A percentile compares a stretch with the other conserved stretches of the same genome.
These are phyloP conservation scores for Athelia psychrophila DNA, from an alignment of 1,284 basidiomycete genomes.

Conservation along the genomic window DNA sequence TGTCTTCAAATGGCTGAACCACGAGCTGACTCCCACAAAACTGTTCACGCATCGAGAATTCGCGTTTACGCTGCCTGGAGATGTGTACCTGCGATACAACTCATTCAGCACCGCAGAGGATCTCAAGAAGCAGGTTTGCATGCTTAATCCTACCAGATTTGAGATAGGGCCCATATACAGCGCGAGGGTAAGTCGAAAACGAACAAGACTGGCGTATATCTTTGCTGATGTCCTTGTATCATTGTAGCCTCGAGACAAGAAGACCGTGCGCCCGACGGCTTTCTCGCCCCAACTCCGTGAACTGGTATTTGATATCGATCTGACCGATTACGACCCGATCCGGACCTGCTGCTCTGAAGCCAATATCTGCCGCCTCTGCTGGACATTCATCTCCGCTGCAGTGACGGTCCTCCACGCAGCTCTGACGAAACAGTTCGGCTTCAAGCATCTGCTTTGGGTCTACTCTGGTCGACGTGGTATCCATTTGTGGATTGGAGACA, in stretches of 20 bases:
- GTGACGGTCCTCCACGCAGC: constrained; percentile 84
- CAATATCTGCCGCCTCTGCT: constrained; percentile 91
- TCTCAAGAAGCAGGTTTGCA: constrained; percentile 87
- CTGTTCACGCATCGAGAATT: constrained; percentile 94
- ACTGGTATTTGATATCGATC: constrained; percentile 99
- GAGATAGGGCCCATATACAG: constrained; percentile 97
- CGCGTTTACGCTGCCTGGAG: constrained; percentile 91
- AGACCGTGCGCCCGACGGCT: constrained; percentile 74
- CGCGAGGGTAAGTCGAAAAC: constrained; percentile 62
- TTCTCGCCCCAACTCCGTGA: constrained; percentile 85
- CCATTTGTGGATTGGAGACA: constrained; percentile 96
- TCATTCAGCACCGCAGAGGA: constrained; percentile 87
- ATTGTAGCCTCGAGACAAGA: constrained; percentile 86
- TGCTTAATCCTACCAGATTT: constrained; percentile 87
- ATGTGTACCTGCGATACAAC: constrained; percentile 94
- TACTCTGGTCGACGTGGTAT: constrained; percentile 98
- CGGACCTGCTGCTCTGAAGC: constrained; percentile 95
- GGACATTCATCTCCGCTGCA: constrained; percentile 93
- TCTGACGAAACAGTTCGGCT: constrained; percentile 87
- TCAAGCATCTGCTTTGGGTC: constrained; percentile 87
- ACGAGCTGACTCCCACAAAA: constrained; percentile 72
- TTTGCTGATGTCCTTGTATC: constrained; percentile 27
- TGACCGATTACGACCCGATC: constrained; percentile 98
- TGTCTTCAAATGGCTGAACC: constrained; percentile 94
- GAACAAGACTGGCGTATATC: neutral